Evolutionary conservation across 2,329 filamentous ascomycete genomes (phyloP).

Genomic region (Fusarium graminum): DNA sequence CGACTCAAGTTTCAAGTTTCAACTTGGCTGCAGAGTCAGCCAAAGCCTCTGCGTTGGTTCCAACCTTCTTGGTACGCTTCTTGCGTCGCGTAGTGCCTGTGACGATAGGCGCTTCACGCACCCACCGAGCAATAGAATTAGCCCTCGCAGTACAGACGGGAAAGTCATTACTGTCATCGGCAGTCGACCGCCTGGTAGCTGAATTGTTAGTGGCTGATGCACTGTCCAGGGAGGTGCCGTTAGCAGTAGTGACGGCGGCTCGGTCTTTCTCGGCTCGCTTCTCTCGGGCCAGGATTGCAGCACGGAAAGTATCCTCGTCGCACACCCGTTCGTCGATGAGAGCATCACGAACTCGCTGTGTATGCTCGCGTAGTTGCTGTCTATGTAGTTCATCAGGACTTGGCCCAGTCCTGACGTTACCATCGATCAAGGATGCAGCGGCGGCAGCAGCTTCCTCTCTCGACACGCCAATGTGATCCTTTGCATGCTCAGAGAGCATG

Average conservation of each 20-base stretch:
- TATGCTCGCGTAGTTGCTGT: slow-evolving; percentile 71
- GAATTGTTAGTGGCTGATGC: slow-evolving; percentile 4
- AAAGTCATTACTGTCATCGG: slow-evolving; percentile 76
- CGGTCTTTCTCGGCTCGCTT: slow-evolving; percentile 60
- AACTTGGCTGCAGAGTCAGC: slow-evolving; percentile 28
- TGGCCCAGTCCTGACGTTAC: slow-evolving; percentile 42
- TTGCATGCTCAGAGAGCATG: not conserved
- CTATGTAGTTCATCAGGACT: slow-evolving; percentile 64
- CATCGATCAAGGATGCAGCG: slow-evolving; percentile 40
- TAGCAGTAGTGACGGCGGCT: slow-evolving; percentile 12
- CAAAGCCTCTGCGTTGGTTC: slow-evolving; percentile 16
- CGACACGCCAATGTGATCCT: slow-evolving; percentile 8
- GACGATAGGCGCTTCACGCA: slow-evolving; percentile 68
- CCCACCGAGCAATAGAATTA: slow-evolving; percentile 76
- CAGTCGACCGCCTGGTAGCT: slow-evolving; percentile 68
- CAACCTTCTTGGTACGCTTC: slow-evolving; percentile 50
- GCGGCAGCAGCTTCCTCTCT: slow-evolving; percentile 36
- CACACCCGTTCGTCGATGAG: slow-evolving; percentile 76
- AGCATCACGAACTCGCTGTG: slow-evolving; percentile 75
- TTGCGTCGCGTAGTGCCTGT: slow-evolving; percentile 56
- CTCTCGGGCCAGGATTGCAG: slow-evolving; percentile 72
- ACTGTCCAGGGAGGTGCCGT: not conserved
- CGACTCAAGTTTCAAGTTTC: slow-evolving; percentile 16
- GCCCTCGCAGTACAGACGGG: slow-evolving; percentile 78
- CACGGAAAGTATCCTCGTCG: slow-evolving; percentile 74